These are phyloP conservation scores for Heterobasidion irregulare DNA, from an alignment of 1,284 basidiomycete species.

Conservation along the genomic window DNA sequence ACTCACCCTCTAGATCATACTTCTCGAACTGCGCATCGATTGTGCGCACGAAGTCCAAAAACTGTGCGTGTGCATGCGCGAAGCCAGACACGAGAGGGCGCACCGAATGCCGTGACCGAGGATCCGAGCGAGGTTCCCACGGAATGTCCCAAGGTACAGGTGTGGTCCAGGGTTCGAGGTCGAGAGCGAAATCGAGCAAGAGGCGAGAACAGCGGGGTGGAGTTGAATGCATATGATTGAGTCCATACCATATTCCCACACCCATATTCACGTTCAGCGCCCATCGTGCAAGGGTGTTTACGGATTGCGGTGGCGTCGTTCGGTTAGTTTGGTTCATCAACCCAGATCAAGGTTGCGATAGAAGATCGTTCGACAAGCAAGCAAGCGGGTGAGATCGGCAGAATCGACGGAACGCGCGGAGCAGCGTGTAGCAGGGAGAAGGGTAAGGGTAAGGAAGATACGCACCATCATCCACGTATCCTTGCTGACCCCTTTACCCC, in stretches of 20 bases:
- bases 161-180: neutral
- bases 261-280: too few relatives aligned
- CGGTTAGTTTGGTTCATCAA: neutral
- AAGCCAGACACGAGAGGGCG: neutral
- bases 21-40: slow-evolving; percentile 77
- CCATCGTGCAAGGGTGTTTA: too few relatives aligned
- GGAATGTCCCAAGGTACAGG: neutral
- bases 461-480: slow-evolving; percentile 90
- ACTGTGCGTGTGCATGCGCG: slow-evolving; percentile 33
- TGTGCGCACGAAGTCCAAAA: slow-evolving; percentile 74
- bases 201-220: too few relatives aligned
- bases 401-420: neutral
- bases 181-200: neutral
- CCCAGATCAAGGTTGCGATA: too few relatives aligned
- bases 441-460: slow-evolving; percentile 4
- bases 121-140: neutral
- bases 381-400: neutral
- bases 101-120: neutral
- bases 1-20: slow-evolving; percentile 80
- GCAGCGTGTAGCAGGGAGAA: slow-evolving; percentile 2
- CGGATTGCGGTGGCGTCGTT: neutral
- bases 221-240: too few relatives aligned
- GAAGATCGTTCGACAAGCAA: neutral
- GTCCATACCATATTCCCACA: too few relatives aligned
- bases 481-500: slow-evolving; percentile 81